Evolutionary conservation across 2,329 filamentous ascomycete genomes (phyloP).

Genomic region (Ophiostoma angusticollis): DNA sequence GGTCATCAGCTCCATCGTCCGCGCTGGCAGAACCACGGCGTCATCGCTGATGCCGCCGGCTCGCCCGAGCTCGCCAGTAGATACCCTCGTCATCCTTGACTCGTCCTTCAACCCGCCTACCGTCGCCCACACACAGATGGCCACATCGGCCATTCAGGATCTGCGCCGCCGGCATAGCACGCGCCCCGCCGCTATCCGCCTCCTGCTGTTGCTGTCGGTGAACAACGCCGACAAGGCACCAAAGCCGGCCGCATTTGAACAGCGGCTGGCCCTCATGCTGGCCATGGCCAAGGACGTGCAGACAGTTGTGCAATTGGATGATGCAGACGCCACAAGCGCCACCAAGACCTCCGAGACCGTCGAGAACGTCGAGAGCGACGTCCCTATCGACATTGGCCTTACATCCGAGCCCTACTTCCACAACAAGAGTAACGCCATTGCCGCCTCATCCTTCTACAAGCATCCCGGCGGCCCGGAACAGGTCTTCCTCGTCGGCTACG

Average conservation of each 20-base stretch:
- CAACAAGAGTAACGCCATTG: conserved; percentile 53
- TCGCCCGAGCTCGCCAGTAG: conserved; percentile 1
- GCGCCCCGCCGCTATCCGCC: conserved; percentile 18
- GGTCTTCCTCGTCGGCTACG: conserved; percentile 61
- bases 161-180: conserved; percentile 6
- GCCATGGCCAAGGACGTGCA: conserved; percentile 48
- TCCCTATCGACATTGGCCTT: conserved; percentile 51
- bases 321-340: too few species aligned
- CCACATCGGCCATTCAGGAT: conserved; percentile 30
- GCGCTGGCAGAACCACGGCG: conserved; percentile 18
- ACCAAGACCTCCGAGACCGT: not conserved
- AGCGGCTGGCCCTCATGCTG: conserved; percentile 60
- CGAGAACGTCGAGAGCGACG: conserved; percentile 1
- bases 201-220: conserved; percentile 47
- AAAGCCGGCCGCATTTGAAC: conserved; percentile 53
- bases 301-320: conserved; percentile 9
- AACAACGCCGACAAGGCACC: conserved; percentile 55
- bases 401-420: conserved; percentile 63
- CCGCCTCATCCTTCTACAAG: conserved; percentile 29
- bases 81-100: conserved; percentile 44
- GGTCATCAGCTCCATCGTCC: conserved; percentile 26
- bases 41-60: conserved; percentile 1
- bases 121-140: conserved; percentile 46
- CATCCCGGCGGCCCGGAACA: conserved; percentile 31
- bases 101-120: conserved; percentile 60